Conservation (phyloP, 495 filamentous ascomycete species). For the Cercophora scortea region DNA sequence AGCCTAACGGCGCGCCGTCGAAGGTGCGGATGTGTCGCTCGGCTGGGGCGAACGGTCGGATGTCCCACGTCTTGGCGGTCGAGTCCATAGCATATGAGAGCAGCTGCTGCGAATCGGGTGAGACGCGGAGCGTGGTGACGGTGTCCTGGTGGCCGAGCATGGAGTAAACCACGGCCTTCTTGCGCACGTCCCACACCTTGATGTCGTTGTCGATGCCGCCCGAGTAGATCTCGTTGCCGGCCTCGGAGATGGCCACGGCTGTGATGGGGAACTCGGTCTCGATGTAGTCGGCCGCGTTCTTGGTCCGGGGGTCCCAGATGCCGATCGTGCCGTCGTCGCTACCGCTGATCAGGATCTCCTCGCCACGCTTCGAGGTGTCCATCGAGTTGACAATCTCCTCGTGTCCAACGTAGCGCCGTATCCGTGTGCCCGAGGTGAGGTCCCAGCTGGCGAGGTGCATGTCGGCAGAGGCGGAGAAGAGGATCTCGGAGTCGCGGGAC, state of each 20-base stretch:
- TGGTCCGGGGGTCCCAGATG: slow-evolving; percentile 94
- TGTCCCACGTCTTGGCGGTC: slow-evolving; percentile 92
- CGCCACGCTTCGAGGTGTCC: slow-evolving; percentile 78
- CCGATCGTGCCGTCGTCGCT: slow-evolving; percentile 92
- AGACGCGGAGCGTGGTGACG: slow-evolving; percentile 79
- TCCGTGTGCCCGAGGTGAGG: slow-evolving; percentile 73
- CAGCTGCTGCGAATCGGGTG: slow-evolving; percentile 83
- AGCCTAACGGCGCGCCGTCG: slow-evolving; percentile 75
- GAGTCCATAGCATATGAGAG: slow-evolving; percentile 91
- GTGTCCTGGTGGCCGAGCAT: slow-evolving; percentile 90
- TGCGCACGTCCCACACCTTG: slow-evolving; percentile 93
- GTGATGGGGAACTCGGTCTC: slow-evolving; percentile 92
- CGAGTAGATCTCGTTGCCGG: slow-evolving; percentile 90
- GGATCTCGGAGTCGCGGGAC: slow-evolving; percentile 83
- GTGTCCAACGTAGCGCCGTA: slow-evolving; percentile 86
- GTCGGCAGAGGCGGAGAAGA: slow-evolving; percentile 93
- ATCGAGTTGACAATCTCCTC: slow-evolving; percentile 90
- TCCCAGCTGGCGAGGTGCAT: slow-evolving; percentile 93
- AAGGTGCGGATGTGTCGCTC: slow-evolving; percentile 79
- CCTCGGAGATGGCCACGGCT: slow-evolving; percentile 80
- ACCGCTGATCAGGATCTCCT: slow-evolving; percentile 80
- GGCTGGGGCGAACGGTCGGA: slow-evolving; percentile 84
- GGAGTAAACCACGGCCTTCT: slow-evolving; percentile 77
- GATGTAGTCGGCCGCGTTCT: slow-evolving; percentile 78
- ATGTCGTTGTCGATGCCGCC: slow-evolving; percentile 97